Evolutionary conservation across 352 stramenopile genomes (phyloP), one percentile per base, ranked within the genome.

Genomic region (Phytopythium helicoides): DNA sequence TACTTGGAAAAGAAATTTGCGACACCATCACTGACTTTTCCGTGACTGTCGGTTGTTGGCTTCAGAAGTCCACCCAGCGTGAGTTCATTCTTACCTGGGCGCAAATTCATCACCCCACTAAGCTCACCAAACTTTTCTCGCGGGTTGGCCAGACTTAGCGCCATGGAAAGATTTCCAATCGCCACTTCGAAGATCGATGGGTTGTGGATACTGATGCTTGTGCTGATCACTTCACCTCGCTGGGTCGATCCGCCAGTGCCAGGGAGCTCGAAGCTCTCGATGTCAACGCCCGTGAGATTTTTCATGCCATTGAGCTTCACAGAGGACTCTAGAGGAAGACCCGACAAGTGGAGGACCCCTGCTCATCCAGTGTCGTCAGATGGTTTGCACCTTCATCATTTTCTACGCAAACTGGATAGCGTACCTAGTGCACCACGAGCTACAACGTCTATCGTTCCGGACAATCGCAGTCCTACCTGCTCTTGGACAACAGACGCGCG

Each of bases 1-100:
- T 90, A 92, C 8, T 47, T 70, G 12, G 81, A 92, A 52, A 92
- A 92, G 61, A 92, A 89, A 10, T 25, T 56, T 2, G 69, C 60
- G 0, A 92, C 66, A 3, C 56, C 66, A 42, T 64, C 51, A 52
- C 79, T 89, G 40, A 87, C 74, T 47, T 60, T 51, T 4, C 76
- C 79, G 18, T 50, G 39, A 22, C 57, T 11, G 50, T 90, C 75
- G 28, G 64, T 10, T 3, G 56, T 62, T 15, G 81, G 81, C 11
- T 80, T 58, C n/a, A 92, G 60, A 15, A 60, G 34, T 1, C 81
- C 81, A 19, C 54, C 45, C 55, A 92, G 62, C 26, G 60, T 23
- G 6, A 92, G 54, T 18, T 60, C 46, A 47, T 89, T 90, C n/a
- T 39, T 61, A 4, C 73, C 79, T 14, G 73, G 70, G 22, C 41